These are phyloP conservation scores for Coniochaeta prunicola DNA, from an alignment of 2,329 filamentous ascomycete genomes.

Conservation along the genomic window DNA sequence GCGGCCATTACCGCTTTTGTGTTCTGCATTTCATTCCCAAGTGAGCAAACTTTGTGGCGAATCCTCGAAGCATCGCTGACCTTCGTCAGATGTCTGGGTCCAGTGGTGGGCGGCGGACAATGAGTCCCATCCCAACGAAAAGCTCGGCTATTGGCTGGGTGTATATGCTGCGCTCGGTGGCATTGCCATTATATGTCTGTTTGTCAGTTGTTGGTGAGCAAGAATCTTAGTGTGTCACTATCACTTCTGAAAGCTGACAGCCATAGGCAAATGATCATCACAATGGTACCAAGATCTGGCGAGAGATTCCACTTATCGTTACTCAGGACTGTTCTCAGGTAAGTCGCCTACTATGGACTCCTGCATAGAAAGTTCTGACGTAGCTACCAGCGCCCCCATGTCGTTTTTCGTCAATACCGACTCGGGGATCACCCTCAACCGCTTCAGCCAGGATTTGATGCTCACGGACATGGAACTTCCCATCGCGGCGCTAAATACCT, in stretches of 20 bases:
- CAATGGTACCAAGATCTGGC: conserved; percentile 21
- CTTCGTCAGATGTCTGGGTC: conserved; percentile 32
- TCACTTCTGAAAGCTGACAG: neutral
- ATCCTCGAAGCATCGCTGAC: neutral
- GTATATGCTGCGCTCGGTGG: conserved; percentile 22
- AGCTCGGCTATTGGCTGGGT: conserved; percentile 27
- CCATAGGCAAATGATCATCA: conserved; percentile 21
- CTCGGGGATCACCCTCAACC: conserved; percentile 13
- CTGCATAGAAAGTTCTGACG: no score
- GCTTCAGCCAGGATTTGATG: conserved; percentile 15
- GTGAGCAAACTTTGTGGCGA: conserved; percentile 10
- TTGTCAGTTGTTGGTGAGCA: conserved; percentile 16
- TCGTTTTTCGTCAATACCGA: conserved; percentile 13
- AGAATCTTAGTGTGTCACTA: neutral
- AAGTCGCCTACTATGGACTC: no score
- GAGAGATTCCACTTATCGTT: conserved; percentile 19
- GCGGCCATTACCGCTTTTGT: conserved; percentile 1
- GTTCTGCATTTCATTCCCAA: conserved; percentile 7
- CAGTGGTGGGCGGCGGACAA: conserved; percentile 40
- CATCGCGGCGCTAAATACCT: no score
- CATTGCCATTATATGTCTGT: conserved; percentile 15
- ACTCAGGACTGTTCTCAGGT: no score
- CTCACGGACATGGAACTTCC: conserved; percentile 15
- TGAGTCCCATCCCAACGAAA: conserved; percentile 25
- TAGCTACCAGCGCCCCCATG: conserved; percentile 6